Conservation (phyloP, 441 rosid species). For the Aquilaria agallochum region DNA sequence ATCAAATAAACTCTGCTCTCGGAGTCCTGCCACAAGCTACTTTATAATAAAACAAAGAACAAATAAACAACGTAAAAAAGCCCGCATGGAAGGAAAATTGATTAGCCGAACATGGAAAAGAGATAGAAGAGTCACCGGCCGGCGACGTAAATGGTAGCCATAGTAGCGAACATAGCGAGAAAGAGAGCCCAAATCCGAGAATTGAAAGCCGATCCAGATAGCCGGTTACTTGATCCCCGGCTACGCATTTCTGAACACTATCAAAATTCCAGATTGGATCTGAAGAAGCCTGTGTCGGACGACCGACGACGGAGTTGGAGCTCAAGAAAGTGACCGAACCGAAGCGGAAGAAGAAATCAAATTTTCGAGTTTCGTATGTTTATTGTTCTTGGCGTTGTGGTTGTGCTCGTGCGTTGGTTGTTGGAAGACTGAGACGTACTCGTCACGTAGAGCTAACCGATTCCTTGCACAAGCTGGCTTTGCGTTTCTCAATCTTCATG, state of each 20-base stretch:
- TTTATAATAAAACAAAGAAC: slow-evolving; percentile 9
- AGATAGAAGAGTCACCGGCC: slow-evolving; percentile 26
- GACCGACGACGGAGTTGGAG: no score
- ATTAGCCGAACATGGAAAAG: background rate
- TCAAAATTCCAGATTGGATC: no score
- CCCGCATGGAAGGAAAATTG: background rate
- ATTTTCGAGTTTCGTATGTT: no score
- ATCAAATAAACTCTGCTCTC: slow-evolving; percentile 62
- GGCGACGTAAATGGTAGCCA: slow-evolving; percentile 40
- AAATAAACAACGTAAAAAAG: background rate
- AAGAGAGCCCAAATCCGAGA: slow-evolving; percentile 26
- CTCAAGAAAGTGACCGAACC: no score
- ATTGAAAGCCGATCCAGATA: slow-evolving; percentile 19
- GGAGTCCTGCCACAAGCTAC: slow-evolving; percentile 84
- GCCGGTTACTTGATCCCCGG: slow-evolving; percentile 30
- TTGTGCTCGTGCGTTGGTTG: no score
- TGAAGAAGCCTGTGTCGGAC: no score
- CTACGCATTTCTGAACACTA: slow-evolving; percentile 18
- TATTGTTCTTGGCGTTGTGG: no score
- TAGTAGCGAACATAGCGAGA: slow-evolving; percentile 38
- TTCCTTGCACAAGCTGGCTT: no score
- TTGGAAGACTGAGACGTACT: no score
- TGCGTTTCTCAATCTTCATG: no score
- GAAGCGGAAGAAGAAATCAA: no score
- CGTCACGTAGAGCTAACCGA: no score